Evolutionary conservation across 257 asterid genomes (phyloP).

Genomic region (Coffea eugenioides): DNA sequence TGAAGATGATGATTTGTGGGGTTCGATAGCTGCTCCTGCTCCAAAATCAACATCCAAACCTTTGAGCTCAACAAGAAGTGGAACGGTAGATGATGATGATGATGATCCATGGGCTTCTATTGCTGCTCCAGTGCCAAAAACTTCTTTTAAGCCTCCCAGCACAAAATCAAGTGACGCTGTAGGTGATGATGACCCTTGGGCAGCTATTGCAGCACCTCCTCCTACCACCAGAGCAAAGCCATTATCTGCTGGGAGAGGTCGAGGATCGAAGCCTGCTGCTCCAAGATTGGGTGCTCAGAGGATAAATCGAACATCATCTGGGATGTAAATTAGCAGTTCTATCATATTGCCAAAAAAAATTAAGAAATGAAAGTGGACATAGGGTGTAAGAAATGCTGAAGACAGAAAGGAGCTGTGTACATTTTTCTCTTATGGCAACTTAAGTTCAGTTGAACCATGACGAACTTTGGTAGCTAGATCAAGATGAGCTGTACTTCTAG

Average conservation of each 20-base stretch:
- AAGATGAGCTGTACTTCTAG: constrained; percentile 27
- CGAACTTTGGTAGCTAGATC: constrained; percentile 19
- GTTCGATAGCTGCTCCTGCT: constrained; percentile 56
- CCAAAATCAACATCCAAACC: constrained; percentile 48
- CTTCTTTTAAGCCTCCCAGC: constrained; percentile 41
- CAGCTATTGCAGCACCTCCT: constrained; percentile 80
- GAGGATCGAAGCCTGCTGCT: constrained; percentile 68
- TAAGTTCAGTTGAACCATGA: constrained; percentile 15
- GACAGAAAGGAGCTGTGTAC: constrained; percentile 32
- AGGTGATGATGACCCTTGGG: constrained; percentile 78
- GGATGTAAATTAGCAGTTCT: constrained; percentile 38
- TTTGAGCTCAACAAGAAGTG: constrained; percentile 36
- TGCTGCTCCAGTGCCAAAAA: constrained; percentile 60
- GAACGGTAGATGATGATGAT: constrained; percentile 32
- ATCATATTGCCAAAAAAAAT: constrained; percentile 2
- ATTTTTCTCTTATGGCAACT: constrained; percentile 25
- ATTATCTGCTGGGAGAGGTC: constrained; percentile 56
- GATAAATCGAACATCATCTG: constrained; percentile 85
- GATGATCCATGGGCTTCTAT: constrained; percentile 72
- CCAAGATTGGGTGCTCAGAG: constrained; percentile 78
- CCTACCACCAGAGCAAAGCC: constrained; percentile 75
- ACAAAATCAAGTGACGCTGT: constrained; percentile 42
- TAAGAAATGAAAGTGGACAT: constrained; percentile 12
- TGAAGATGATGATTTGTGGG: constrained; percentile 68
- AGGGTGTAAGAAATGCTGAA: constrained; percentile 12